Base-by-base conservation (phyloP, 108 stramenopile genomes). In the Nitzschia sp. region DNA sequence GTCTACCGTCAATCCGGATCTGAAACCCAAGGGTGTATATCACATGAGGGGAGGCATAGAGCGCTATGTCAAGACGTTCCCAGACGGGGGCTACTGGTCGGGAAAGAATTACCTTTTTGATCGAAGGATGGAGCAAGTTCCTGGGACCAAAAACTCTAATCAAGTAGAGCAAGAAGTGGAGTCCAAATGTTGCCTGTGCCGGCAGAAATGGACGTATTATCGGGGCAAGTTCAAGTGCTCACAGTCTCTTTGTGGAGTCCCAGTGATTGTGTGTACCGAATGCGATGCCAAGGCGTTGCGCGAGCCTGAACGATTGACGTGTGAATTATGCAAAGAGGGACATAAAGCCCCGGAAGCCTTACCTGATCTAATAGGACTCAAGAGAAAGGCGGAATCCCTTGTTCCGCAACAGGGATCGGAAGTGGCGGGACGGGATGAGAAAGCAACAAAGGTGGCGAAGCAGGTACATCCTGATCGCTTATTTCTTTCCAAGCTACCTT, bases 101-200 rank as follows among this genome's bases (percentile, higher is more conserved):
- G 91, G 91, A 1, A 93, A 89, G 68, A 93, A 93, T 53, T 93
- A 88, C 66, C 69, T 87, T 0, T 93, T 93, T 77, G 92, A 93
- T 67, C 71, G 76, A 53, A 69, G 92, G 22, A 88, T 92, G 81
- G 88, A 85, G 55, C 91, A 92, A 45, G 71, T 75, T 22, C 85
- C 86, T 2, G 79, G 66, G 60, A 25, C 63, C 41, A 60, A 58
- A 21, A 54, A 78, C 3, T 62, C 32, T 3, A 19, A 38, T 16
- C 31, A 61, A 36, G 75, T 83, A 5, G 87, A 85, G 52, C 26
- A 71, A 4, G 84, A 79, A 34, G 74, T 81, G 1, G 73, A 76
- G 31, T 75, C 75, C 60, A 80, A 67, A 54, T 85, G 84, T 53
- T 81, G 78, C 46, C 21, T 88, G 30, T 85, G 85, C 60, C 68